phyloP scores from a whole-genome alignment of 805 yeast genomes.

The Kluyveromyces dobzhanskii region DNA sequence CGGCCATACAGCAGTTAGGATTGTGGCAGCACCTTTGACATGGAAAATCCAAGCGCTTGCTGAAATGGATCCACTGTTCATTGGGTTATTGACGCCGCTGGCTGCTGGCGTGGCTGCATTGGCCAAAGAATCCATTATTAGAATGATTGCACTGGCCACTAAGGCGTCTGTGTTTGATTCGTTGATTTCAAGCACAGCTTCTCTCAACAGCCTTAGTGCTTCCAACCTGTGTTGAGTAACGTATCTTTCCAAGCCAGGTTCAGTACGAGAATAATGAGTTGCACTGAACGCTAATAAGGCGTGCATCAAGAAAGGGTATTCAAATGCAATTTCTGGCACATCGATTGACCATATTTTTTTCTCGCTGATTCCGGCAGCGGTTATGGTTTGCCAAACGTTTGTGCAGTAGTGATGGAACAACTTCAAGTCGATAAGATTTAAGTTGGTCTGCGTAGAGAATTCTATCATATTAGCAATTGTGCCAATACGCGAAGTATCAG shows the following conservation, averaged over 20 bases:
- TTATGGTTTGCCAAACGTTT: conserved; percentile 76
- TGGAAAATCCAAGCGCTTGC: conserved; percentile 97
- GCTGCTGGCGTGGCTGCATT: conserved; percentile 55
- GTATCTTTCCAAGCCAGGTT: conserved; percentile 66
- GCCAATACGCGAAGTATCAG: conserved; percentile 10
- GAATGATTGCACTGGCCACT: conserved; percentile 82
- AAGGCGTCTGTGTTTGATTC: conserved; percentile 86
- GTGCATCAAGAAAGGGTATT: conserved; percentile 87
- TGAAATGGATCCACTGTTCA: conserved; percentile 45
- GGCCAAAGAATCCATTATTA: conserved; percentile 90
- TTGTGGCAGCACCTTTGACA: conserved; percentile 95
- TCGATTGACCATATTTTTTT: conserved; percentile 75
- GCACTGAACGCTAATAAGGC: conserved; percentile 86
- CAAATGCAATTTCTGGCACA: conserved; percentile 81
- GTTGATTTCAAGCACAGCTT: conserved; percentile 77
- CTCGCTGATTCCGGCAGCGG: conserved; percentile 85
- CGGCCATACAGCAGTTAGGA: conserved; percentile 94
- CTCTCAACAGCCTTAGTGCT: conserved; percentile 71
- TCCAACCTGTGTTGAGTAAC: conserved; percentile 84
- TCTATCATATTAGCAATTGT: conserved; percentile 18
- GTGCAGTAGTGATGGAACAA: conserved; percentile 84
- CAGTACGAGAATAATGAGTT: conserved; percentile 76
- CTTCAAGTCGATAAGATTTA: conserved; percentile 69
- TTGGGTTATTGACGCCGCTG: conserved; percentile 31
- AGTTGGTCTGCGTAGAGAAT: conserved; percentile 25